These are phyloP conservation scores for Colletotrichum sp. DNA, from an alignment of 2,329 filamentous ascomycete genomes.

Conservation along the genomic window DNA sequence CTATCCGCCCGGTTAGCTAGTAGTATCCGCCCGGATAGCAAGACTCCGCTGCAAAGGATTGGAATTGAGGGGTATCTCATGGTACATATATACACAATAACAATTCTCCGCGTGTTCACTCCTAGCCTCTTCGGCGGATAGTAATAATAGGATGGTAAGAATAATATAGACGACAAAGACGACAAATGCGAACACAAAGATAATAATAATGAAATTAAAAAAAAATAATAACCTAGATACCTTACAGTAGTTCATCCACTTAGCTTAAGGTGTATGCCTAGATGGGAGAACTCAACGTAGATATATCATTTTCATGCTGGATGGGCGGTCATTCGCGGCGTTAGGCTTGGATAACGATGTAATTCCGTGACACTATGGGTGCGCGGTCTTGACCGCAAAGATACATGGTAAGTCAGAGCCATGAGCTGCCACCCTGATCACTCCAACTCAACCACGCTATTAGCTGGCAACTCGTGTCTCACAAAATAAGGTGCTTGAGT, in stretches of 20 bases:
- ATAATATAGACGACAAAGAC: too few species aligned
- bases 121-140: accelerated
- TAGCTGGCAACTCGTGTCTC: not conserved
- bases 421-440: not conserved
- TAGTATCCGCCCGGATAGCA: too few species aligned
- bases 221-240: not conserved
- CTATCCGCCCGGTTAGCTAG: too few species aligned
- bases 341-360: not conserved
- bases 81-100: not conserved
- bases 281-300: not conserved
- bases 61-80: not conserved
- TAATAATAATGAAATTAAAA: not conserved
- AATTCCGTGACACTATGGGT: not conserved
- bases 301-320: not conserved
- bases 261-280: not conserved
- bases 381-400: not conserved
- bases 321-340: too few species aligned
- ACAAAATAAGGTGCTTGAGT: not conserved
- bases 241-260: not conserved
- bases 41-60: not conserved
- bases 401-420: not conserved
- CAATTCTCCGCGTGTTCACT: not conserved
- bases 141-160: not conserved
- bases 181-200: not conserved
- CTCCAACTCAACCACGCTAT: not conserved